These are phyloP conservation scores for Microdochium paspali DNA, from an alignment of 2,329 filamentous ascomycete genomes.

Conservation along the genomic window DNA sequence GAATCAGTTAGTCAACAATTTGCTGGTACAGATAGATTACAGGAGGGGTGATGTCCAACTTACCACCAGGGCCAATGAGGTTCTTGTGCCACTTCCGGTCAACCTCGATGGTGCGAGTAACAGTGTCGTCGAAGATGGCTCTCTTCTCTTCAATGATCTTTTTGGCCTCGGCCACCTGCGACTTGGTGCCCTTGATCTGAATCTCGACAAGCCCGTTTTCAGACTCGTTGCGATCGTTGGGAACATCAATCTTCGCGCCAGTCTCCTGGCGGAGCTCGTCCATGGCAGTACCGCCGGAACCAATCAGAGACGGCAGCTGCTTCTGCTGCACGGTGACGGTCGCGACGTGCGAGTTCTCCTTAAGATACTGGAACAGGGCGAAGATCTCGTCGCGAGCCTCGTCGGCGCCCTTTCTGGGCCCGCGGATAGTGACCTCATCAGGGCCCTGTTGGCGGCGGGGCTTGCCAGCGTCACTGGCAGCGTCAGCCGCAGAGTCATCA, in stretches of 20 bases:
- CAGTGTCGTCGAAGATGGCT: conserved; percentile 80
- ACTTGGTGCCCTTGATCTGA: conserved; percentile 83
- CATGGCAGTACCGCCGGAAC: conserved; percentile 81
- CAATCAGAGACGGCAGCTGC: conserved; percentile 90
- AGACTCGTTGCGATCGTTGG: conserved; percentile 65
- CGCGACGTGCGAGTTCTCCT: conserved; percentile 75
- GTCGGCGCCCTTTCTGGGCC: conserved; percentile 87
- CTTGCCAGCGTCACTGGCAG: conserved; percentile 57
- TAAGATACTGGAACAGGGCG: conserved; percentile 77
- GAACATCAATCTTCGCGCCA: conserved; percentile 86
- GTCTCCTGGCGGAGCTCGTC: conserved; percentile 79
- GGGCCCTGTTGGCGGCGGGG: conserved; percentile 63
- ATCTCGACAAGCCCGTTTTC: conserved; percentile 69
- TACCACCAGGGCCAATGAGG: conserved; percentile 83
- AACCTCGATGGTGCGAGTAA: conserved; percentile 76
- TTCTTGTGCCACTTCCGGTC: conserved; percentile 89
- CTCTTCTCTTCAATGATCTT: conserved; percentile 82
- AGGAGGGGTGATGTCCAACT: conserved; percentile 23
- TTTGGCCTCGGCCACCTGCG: conserved; percentile 84
- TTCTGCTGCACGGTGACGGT: conserved; percentile 80
- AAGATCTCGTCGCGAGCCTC: conserved; percentile 86
- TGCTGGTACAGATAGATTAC: neutral
- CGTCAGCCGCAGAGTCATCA: conserved; percentile 62
- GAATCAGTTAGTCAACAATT: conserved; percentile 25
- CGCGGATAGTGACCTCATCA: conserved; percentile 85